Evolutionary conservation across 1,284 basidiomycete species (phyloP).

Genomic region (Pisolithus thermaeus): DNA sequence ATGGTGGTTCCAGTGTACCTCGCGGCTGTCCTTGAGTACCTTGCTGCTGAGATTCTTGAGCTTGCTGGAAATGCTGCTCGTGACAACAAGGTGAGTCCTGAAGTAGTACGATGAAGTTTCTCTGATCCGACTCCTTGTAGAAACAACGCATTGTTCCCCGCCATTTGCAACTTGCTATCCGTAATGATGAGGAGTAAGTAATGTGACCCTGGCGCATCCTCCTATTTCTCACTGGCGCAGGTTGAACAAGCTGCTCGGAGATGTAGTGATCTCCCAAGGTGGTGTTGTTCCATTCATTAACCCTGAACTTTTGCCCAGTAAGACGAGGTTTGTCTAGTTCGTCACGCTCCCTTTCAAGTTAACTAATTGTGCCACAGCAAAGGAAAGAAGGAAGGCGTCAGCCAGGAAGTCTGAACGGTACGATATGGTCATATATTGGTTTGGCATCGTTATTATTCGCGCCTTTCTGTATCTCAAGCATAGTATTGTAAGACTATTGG

Average conservation of each 20-base stretch:
- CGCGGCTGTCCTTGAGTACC: constrained; percentile 74
- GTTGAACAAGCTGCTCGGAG: constrained; percentile 72
- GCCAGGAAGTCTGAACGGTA: constrained; percentile 26
- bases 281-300: constrained; percentile 79
- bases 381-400: constrained; percentile 30
- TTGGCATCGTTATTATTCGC: constrained; percentile 26
- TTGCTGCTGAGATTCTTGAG: constrained; percentile 87
- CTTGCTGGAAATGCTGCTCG: constrained; percentile 82
- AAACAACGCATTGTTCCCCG: constrained; percentile 91
- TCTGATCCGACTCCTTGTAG: constrained; percentile 15
- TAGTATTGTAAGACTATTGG: neutral
- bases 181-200: constrained; percentile 78
- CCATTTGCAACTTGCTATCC: constrained; percentile 86
- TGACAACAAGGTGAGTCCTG: constrained; percentile 58
- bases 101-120: neutral
- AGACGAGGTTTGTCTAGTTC: constrained; percentile 29
- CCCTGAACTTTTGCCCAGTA: constrained; percentile 44
- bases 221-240: constrained; percentile 27
- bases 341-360: neutral
- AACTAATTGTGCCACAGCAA: constrained; percentile 17
- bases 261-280: constrained; percentile 87
- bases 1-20: constrained; percentile 57
- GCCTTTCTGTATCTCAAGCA: constrained; percentile 17
- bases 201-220: constrained; percentile 11
- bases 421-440: constrained; percentile 7